Evolutionary conservation across 192 early-diverging fungal species (phyloP).

Genomic region (Cladochytrium replicatum): DNA sequence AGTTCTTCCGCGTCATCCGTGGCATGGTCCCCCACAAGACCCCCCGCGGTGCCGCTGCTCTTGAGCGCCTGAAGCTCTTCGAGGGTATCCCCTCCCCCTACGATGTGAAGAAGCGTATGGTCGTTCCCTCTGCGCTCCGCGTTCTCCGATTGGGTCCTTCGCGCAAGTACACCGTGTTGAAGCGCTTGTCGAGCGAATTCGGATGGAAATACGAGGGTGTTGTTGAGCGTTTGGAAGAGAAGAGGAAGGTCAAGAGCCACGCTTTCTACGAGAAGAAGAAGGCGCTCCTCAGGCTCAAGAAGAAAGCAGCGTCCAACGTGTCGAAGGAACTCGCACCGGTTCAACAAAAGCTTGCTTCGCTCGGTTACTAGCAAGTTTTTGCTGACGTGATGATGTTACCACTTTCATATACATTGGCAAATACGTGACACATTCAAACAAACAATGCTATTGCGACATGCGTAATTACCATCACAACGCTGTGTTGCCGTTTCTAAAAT

Average conservation of each 20-base stretch:
- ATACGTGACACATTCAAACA: too few species aligned
- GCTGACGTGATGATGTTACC: too few species aligned
- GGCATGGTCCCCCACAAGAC: slow-evolving; percentile 99
- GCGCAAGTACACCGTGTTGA: slow-evolving; percentile 94
- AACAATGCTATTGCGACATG: too few species aligned
- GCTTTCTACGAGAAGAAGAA: slow-evolving; percentile 88
- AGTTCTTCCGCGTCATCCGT: slow-evolving; percentile 94
- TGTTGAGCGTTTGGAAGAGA: slow-evolving; percentile 92
- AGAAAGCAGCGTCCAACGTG: slow-evolving; percentile 66
- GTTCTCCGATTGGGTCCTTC: slow-evolving; percentile 94
- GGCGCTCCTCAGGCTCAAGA: slow-evolving; percentile 35
- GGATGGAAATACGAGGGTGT: slow-evolving; percentile 99
- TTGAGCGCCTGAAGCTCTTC: slow-evolving; percentile 97
- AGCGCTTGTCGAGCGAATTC: slow-evolving; percentile 88
- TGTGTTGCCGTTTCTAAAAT: too few species aligned
- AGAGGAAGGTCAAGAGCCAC: slow-evolving; percentile 90
- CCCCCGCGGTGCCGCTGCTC: slow-evolving; percentile 90
- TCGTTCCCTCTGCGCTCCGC: slow-evolving; percentile 92
- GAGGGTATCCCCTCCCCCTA: slow-evolving; percentile 98
- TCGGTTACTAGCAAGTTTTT: slow-evolving; percentile 62
- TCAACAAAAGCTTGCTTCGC: slow-evolving; percentile 49
- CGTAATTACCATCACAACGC: too few species aligned
- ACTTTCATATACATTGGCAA: too few species aligned
- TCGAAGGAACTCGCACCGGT: slow-evolving; percentile 42
- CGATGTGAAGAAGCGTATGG: slow-evolving; percentile 94